Base-by-base conservation (phyloP, 495 filamentous ascomycete species). In the Patellaria atrata region DNA sequence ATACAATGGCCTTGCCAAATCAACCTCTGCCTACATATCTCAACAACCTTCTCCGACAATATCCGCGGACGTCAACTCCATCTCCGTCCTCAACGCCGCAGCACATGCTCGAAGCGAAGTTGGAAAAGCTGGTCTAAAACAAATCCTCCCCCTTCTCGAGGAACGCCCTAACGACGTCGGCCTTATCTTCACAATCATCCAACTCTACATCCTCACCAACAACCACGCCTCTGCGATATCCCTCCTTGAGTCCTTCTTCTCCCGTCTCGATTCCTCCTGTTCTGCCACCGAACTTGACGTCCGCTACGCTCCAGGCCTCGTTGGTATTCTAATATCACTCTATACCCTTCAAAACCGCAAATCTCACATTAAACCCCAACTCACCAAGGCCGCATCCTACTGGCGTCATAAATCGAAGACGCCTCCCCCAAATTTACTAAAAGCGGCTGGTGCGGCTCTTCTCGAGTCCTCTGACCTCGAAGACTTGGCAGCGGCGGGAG, bases 221-320 rank as follows among this genome's bases (percentile, higher is more conserved):
- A 93, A 94, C 51, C 71, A 73, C 32, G 75, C 67, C 13, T 73
- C 77, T 3, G 89, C 91, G 2, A 74, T 84, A 35, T 63, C 61
- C 27, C 65, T 82, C 4, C 61, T 99, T 12, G 82, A 92, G 47
- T 60, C 66, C 9, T 79, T 83, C 44, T 64, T 92, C 24, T 70
- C 65, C 39, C 68, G 66, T 12, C 66, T 93, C n/a, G 81, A 87
- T 43, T 57, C 68, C 22, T 73, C 73, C 8, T 65, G 63, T 6
- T 69, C 74, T 9, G 53, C 63, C 9, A 53, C 63, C 18, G 71
- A 83, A 40, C 63, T 71, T 32, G 67, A 74, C 20, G 73, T 78
- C 20, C 79, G 83, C 19, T 91, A 75, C 53, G 75, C 82, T 21
- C 89, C 91, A 0, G 91, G 91, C 17, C 62, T 99, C 0, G 67